Evolutionary conservation across 2,329 filamentous ascomycete genomes (phyloP).

Genomic region (Raffaelea arxii): DNA sequence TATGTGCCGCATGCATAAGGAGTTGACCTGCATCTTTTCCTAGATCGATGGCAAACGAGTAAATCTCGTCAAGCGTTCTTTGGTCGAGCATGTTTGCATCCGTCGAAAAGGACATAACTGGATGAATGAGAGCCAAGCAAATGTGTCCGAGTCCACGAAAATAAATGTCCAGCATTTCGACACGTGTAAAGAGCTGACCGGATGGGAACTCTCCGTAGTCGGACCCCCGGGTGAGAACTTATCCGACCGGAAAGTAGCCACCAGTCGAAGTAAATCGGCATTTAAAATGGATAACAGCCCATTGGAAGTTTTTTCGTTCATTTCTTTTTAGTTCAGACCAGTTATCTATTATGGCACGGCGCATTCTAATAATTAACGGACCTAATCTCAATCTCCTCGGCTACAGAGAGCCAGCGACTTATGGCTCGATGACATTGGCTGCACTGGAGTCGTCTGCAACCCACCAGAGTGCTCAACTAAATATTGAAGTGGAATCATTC

Average conservation of each 20-base stretch:
- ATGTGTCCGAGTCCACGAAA: too few species aligned
- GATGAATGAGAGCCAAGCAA: too few species aligned
- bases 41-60: slow-evolving; percentile 60
- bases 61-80: slow-evolving; percentile 46
- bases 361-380: slow-evolving; percentile 73
- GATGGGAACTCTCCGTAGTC: background rate
- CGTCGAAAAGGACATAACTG: background rate
- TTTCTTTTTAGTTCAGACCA: too few species aligned
- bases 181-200: background rate
- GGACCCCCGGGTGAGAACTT: background rate
- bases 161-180: too few species aligned
- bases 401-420: slow-evolving; percentile 62
- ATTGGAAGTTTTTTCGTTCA: too few species aligned
- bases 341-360: too few species aligned
- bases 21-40: slow-evolving; percentile 60
- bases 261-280: too few species aligned
- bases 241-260: too few species aligned
- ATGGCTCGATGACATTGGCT: slow-evolving; percentile 59
- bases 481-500: slow-evolving; percentile 44
- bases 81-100: background rate
- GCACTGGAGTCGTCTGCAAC: slow-evolving; percentile 33
- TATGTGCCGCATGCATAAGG: slow-evolving; percentile 53
- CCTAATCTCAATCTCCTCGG: slow-evolving; percentile 76
- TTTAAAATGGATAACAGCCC: too few species aligned
- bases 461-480: slow-evolving; percentile 37